Conservation (phyloP, 163 green algal species). For the Picocystis sp. region DNA sequence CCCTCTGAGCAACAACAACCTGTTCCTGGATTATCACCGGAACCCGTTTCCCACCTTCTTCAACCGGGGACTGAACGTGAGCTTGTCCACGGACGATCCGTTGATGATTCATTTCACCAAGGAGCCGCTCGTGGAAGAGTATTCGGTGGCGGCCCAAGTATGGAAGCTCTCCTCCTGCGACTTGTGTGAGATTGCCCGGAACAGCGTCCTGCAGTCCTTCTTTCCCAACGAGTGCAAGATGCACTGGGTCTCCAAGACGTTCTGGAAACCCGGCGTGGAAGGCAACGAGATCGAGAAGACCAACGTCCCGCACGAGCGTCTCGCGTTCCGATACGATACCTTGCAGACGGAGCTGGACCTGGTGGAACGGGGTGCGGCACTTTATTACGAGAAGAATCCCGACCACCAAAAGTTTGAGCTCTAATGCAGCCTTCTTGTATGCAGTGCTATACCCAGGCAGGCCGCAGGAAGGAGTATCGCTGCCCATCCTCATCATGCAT, state of each 20-base stretch:
- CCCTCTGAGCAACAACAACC: constrained; percentile 96
- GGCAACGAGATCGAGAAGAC: constrained; percentile 99
- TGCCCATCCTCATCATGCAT: too few relatives aligned
- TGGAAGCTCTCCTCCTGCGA: constrained; percentile 93
- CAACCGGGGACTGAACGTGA: constrained; percentile 66
- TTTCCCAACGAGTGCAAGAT: constrained; percentile 58
- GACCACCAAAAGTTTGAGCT: too few relatives aligned
- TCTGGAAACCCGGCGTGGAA: constrained; percentile 40
- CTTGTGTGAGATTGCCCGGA: constrained; percentile 94
- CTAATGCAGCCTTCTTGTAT: too few relatives aligned
- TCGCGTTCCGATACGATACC: constrained; percentile 76
- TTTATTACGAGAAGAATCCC: too few relatives aligned
- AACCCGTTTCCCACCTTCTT: constrained; percentile 98
- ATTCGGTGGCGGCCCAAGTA: constrained; percentile 63
- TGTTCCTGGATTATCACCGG: constrained; percentile 98
- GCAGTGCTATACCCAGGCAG: too few relatives aligned
- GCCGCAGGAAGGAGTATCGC: too few relatives aligned
- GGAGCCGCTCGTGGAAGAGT: constrained; percentile 94
- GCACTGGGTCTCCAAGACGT: constrained; percentile 58
- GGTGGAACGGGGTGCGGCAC: constrained; percentile 10
- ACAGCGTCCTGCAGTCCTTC: constrained; percentile 46
- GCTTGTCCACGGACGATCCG: constrained; percentile 19
- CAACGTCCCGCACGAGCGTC: constrained; percentile 93
- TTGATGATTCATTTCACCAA: constrained; percentile 96
- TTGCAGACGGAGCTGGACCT: constrained; percentile 20